These are phyloP conservation scores for Rubroshorea leprosula DNA, from an alignment of 345 rosid species.

Conservation along the genomic window DNA sequence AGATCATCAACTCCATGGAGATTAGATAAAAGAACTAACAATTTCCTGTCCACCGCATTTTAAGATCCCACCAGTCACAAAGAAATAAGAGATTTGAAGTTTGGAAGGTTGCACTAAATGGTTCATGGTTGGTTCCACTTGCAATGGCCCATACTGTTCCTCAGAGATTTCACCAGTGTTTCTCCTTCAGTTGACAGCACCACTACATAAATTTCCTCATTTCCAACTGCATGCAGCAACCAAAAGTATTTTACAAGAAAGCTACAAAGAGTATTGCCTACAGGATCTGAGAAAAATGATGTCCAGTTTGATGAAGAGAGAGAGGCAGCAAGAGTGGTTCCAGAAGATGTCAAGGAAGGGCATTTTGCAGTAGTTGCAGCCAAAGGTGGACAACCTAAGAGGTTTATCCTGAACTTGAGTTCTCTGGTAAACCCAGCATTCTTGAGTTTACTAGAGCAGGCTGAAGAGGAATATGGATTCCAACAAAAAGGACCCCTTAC, in stretches of 20 bases:
- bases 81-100: too few relatives aligned
- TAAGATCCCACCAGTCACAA: too few relatives aligned
- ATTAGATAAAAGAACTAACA: too few relatives aligned
- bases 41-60: too few relatives aligned
- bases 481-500: slow-evolving; percentile 9
- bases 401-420: slow-evolving; percentile 7
- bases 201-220: slow-evolving; percentile 3
- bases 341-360: slow-evolving; percentile 15
- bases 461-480: slow-evolving; percentile 16
- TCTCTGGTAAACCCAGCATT: slow-evolving; percentile 7
- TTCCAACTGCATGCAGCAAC: neutral
- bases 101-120: slow-evolving; percentile 18
- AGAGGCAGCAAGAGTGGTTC: neutral
- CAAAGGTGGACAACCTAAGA: neutral
- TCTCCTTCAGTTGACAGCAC: slow-evolving; percentile 1
- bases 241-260: slow-evolving; percentile 18
- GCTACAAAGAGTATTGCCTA: slow-evolving; percentile 17
- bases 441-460: slow-evolving; percentile 11
- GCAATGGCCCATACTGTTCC: slow-evolving; percentile 17
- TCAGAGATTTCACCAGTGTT: slow-evolving; percentile 19
- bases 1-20: too few relatives aligned
- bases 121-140: slow-evolving; percentile 5
- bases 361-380: slow-evolving; percentile 7
- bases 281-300: slow-evolving; percentile 5
- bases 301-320: slow-evolving; percentile 9